Evolutionary conservation across 108 stramenopile species (phyloP).

Genomic region (Stephanodiscus minutulus): DNA sequence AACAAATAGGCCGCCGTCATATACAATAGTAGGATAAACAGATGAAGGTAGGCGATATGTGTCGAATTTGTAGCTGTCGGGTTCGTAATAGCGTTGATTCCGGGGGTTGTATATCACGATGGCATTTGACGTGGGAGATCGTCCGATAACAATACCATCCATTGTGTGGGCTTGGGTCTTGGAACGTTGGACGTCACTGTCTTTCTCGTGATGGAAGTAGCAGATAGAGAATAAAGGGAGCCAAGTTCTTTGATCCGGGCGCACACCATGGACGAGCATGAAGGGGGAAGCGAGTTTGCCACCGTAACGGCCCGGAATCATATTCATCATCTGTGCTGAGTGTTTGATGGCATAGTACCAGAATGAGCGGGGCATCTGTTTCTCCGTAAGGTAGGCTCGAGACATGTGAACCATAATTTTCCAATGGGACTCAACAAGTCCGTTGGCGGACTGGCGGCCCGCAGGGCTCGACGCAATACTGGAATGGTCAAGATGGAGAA

Average conservation of each 20-base stretch:
- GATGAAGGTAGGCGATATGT: too few relatives aligned
- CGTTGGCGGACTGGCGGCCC: neutral
- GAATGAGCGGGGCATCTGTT: neutral
- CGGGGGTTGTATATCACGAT: too few relatives aligned
- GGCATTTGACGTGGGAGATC: too few relatives aligned
- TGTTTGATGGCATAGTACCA: slow-evolving; percentile 1
- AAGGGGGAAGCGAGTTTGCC: neutral
- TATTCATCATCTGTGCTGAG: neutral
- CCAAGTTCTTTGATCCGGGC: neutral
- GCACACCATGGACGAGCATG: neutral
- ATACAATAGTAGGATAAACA: too few relatives aligned
- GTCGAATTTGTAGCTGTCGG: too few relatives aligned
- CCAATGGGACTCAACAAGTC: neutral
- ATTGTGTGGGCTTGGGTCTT: slow-evolving; percentile 1
- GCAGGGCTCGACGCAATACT: neutral
- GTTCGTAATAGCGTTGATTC: too few relatives aligned
- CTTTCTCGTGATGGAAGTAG: slow-evolving; percentile 6
- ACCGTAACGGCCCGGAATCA: neutral
- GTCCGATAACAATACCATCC: neutral
- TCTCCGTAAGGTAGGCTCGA: neutral
- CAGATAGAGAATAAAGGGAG: neutral
- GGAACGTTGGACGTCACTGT: neutral
- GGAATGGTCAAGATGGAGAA: too few relatives aligned
- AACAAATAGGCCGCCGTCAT: too few relatives aligned
- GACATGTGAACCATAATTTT: slow-evolving; percentile 7